These are phyloP conservation scores for Trypanosoma boissoni DNA, from an alignment of 208 protist genomes.

Conservation along the genomic window DNA sequence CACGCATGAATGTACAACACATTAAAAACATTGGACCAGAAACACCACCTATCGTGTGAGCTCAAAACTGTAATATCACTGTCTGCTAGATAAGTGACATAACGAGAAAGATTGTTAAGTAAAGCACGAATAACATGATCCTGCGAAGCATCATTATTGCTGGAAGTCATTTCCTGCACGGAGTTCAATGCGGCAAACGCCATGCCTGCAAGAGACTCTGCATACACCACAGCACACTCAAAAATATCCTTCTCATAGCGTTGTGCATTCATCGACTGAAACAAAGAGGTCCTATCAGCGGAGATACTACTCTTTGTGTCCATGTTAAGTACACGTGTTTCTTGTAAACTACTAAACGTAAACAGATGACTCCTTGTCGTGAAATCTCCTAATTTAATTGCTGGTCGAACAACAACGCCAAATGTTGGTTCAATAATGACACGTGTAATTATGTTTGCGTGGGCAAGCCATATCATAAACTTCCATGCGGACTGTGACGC, in stretches of 20 bases:
- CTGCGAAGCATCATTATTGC: constrained; percentile 1
- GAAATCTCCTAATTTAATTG: constrained; percentile 19
- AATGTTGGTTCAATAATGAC: constrained; percentile 24
- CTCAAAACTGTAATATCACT: constrained; percentile 25
- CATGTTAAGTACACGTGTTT: constrained; percentile 22
- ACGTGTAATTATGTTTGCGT: constrained; percentile 24
- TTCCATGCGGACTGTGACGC: constrained; percentile 19
- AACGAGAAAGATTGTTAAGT: constrained; percentile 9
- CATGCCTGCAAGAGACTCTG: constrained; percentile 40
- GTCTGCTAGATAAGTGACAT: constrained; percentile 11
- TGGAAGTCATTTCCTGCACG: constrained; percentile 31
- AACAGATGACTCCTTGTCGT: constrained; percentile 13
- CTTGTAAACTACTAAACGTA: constrained; percentile 23
- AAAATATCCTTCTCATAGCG: background rate
- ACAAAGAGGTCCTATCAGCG: no score
- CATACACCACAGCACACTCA: constrained; percentile 15
- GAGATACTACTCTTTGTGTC: no score
- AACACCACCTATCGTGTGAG: constrained; percentile 22
- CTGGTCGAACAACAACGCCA: constrained; percentile 23
- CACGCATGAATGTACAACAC: constrained; percentile 70
- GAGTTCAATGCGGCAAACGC: constrained; percentile 32
- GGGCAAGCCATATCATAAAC: constrained; percentile 30
- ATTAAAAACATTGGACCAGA: constrained; percentile 72
- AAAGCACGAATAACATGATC: constrained; percentile 6
- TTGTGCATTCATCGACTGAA: no score